Evolutionary conservation across 768 basidiomycete genomes (phyloP).

Genomic region (Podaxis sp.): DNA sequence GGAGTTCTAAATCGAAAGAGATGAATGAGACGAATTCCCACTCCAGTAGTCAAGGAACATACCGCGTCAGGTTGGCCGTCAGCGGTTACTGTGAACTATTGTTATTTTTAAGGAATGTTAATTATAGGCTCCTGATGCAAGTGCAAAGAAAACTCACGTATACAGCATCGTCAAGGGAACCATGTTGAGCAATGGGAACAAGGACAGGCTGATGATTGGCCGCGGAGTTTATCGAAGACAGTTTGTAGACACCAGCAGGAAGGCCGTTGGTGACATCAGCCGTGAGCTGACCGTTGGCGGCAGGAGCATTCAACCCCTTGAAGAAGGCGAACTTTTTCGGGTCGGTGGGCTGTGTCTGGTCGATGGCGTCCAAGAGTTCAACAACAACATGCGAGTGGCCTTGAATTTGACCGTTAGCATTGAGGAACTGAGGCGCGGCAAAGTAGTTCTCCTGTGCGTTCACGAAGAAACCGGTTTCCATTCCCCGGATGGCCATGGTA

Average conservation of each 20-base stretch:
- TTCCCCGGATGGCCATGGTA: conserved; percentile 40
- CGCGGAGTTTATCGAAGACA: conserved; percentile 57
- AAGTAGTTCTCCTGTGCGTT: conserved; percentile 54
- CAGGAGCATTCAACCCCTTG: conserved; percentile 47
- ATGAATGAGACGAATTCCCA: neutral
- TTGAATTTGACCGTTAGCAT: conserved; percentile 48
- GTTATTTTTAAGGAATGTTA: neutral
- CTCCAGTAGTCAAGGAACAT: neutral
- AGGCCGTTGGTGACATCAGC: conserved; percentile 54
- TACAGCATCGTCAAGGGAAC: conserved; percentile 53
- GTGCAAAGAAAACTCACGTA: conserved; percentile 41
- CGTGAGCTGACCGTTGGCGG: conserved; percentile 46
- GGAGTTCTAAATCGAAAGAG: neutral
- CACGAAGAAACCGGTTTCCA: conserved; percentile 54
- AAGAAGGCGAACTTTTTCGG: conserved; percentile 58
- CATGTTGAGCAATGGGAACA: conserved; percentile 61
- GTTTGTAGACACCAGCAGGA: conserved; percentile 57
- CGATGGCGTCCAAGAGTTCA: conserved; percentile 42
- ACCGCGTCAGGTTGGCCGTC: conserved; percentile 14
- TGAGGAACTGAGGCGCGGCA: conserved; percentile 53
- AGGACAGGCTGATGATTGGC: conserved; percentile 62
- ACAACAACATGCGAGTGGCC: conserved; percentile 63
- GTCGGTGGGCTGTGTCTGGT: conserved; percentile 46
- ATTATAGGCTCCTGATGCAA: neutral
- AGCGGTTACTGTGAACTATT: conserved; percentile 19